Base-by-base conservation (phyloP, 2,329 filamentous ascomycete genomes). In the Rhynchosporium graminicola region DNA sequence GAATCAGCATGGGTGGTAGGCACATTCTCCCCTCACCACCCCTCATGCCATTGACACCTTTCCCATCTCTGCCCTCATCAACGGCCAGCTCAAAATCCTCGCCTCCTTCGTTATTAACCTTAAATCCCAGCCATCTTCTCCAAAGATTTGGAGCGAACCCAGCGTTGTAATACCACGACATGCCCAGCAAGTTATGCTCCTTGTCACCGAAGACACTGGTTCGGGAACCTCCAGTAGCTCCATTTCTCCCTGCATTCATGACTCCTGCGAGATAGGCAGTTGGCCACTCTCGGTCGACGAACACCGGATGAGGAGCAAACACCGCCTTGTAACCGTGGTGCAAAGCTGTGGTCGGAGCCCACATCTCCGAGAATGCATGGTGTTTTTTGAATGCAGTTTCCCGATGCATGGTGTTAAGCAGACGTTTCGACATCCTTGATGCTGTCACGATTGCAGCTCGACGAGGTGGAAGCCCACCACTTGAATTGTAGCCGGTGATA, bases 361-460 rank as follows among this genome's bases (percentile, higher is more conserved):
- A 97, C 93, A 97, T 97, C 76, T 98, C 94, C 0, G 92, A 91
- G 74, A 96, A 96, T 79, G 95, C 96, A 67, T 91, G 90, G 76
- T 96, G 90, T 70, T 92, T 93, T 73, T 89, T 88, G 71, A 91
- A 84, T 36, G 87, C 86, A 3, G 93, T 97, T 79, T 97, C 92
- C 60, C 87, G 84, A 79, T 98, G 94, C 94, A 98, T 98, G 20
- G 88, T 88, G 65, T 87, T 80, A 13, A 98, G 82, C 54, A 97
- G 85, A 52, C 86, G 86, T 55, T 87, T 87, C 12, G 90, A 95
- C 78, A 98, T 89, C 59, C 94, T 87, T 0, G 89, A 89, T 0
- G 92, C 88, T 0, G 93, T 94, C 74, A 97, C 94, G 77, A 98
- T 96, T 68, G 91, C 89, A 46, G 90, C 88, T 29, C 94, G 88